phyloP scores from a whole-genome alignment of 164 flowering plant genomes.

The Protea cynaroides region DNA sequence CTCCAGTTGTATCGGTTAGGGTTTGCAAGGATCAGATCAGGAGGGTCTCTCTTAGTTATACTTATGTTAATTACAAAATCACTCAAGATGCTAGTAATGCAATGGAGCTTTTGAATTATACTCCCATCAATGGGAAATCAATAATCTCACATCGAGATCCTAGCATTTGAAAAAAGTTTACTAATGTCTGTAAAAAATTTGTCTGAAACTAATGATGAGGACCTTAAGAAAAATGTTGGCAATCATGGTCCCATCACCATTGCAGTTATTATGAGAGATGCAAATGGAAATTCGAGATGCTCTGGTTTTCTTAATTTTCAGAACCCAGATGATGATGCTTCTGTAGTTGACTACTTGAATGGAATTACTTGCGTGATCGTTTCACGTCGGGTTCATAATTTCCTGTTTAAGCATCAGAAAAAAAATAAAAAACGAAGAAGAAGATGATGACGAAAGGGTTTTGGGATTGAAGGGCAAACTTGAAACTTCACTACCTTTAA shows the following conservation, averaged over 20 bases:
- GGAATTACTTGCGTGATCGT: too few species aligned
- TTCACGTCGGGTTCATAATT: too few species aligned
- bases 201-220: conserved; percentile 53
- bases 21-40: conserved; percentile 52
- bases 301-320: conserved; percentile 79
- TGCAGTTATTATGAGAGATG: conserved; percentile 66
- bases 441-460: too few species aligned
- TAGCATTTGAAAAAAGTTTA: too few species aligned
- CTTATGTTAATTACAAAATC: conserved; percentile 45
- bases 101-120: too few species aligned
- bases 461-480: too few species aligned
- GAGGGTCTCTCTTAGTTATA: conserved; percentile 50
- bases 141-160: too few species aligned
- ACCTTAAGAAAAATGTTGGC: conserved; percentile 50
- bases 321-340: conserved; percentile 56
- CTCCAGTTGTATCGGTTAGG: conserved; percentile 43
- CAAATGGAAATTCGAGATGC: conserved; percentile 59
- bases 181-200: conserved; percentile 78
- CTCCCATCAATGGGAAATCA: too few species aligned
- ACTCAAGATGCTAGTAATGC: too few species aligned
- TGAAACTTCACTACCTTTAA: too few species aligned
- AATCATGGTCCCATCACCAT: conserved; percentile 61
- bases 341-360: conserved; percentile 64
- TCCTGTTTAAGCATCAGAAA: too few species aligned
- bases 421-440: too few species aligned